phyloP scores from a whole-genome alignment of 1,284 basidiomycete genomes.

The Leccinum solheimii region DNA sequence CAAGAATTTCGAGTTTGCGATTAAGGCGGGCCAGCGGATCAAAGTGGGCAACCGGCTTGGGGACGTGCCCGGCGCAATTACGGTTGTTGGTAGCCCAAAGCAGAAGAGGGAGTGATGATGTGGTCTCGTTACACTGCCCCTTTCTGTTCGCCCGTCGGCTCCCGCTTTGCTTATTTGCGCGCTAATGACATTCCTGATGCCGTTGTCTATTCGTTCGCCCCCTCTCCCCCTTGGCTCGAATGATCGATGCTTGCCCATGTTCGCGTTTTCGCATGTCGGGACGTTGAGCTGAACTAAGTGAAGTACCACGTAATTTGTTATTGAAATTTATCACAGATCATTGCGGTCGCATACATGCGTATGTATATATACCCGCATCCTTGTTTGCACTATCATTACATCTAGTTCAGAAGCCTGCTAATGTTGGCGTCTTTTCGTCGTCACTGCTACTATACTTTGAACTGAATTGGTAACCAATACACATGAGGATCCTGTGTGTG shows the following conservation, averaged over 20 bases:
- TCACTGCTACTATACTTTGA: too few species aligned
- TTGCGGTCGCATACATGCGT: slow-evolving; percentile 5
- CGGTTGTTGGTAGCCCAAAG: slow-evolving; percentile 23
- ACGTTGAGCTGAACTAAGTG: not conserved
- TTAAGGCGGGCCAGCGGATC: slow-evolving; percentile 85
- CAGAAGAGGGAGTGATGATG: slow-evolving; percentile 23
- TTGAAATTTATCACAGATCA: slow-evolving; percentile 7
- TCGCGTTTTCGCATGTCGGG: not conserved
- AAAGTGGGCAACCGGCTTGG: slow-evolving; percentile 83
- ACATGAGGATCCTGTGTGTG: too few species aligned
- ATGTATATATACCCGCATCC: slow-evolving; percentile 19
- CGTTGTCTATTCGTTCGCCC: not conserved
- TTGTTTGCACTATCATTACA: not conserved
- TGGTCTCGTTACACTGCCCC: not conserved
- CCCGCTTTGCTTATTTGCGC: not conserved
- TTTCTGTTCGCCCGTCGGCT: not conserved
- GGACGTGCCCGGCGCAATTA: slow-evolving; percentile 40
- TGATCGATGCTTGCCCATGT: not conserved
- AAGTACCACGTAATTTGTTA: not conserved
- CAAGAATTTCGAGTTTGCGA: slow-evolving; percentile 74
- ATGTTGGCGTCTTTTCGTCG: too few species aligned
- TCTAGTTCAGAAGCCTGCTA: not conserved
- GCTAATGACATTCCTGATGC: not conserved
- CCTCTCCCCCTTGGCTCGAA: not conserved
- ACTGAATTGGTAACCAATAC: too few species aligned